Percentiles rank a stretch among this genome's conserved stretches.
phyloP scores from a whole-genome alignment of 2,329 filamentous ascomycete genomes.

The Monilinia laxa region DNA sequence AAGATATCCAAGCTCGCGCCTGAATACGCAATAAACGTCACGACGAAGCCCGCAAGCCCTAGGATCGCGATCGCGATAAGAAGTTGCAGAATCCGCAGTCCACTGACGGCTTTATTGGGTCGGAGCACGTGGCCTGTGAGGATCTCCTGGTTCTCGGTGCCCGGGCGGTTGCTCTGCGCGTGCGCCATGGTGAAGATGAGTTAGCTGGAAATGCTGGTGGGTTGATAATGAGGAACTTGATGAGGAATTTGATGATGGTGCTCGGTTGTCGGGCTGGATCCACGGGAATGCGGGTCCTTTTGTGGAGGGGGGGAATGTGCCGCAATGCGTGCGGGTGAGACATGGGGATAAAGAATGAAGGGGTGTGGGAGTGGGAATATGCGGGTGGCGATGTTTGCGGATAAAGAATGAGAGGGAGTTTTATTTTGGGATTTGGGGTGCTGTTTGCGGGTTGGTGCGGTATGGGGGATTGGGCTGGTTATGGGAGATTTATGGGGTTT shows the following conservation, averaged over 20 bases:
- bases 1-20: slow-evolving; percentile 16
- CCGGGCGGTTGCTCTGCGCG: background rate
- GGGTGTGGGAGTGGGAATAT: background rate
- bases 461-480: background rate
- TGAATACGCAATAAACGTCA: slow-evolving; percentile 16
- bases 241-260: no score
- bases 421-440: background rate
- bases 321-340: slow-evolving; percentile 7
- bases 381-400: slow-evolving; percentile 14
- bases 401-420: background rate
- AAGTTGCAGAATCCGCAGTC: background rate
- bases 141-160: slow-evolving; percentile 10
- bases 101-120: background rate
- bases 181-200: background rate
- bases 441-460: background rate
- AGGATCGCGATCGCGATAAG: slow-evolving; percentile 16
- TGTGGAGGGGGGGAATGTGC: background rate
- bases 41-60: slow-evolving; percentile 15
- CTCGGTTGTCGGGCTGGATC: no score
- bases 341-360: slow-evolving; percentile 14
- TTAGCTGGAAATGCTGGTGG: background rate
- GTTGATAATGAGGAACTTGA: no score
- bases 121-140: background rate
- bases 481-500: background rate
- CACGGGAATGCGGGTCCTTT: background rate